Conservation (phyloP, 2,329 filamentous ascomycete genomes). For the Chrysoporthe austroafricana region DNA sequence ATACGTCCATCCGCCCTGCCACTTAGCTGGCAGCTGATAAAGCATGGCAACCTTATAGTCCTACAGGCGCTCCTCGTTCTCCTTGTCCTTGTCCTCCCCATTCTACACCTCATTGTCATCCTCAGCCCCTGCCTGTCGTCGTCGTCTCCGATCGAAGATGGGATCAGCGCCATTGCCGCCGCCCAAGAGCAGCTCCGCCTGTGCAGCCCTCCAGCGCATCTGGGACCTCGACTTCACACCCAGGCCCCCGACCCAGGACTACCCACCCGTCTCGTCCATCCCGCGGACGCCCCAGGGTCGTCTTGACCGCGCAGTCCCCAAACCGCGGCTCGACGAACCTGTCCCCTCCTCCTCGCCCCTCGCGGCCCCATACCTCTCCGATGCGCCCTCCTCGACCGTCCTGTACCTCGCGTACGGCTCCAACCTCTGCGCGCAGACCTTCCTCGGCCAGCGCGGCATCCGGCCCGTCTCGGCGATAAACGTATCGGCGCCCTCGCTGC, state of each 20-base stretch:
- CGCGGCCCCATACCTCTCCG: slow-evolving; percentile 30
- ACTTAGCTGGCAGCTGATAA: background rate
- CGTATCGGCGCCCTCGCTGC: slow-evolving; percentile 77
- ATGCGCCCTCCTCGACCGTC: slow-evolving; percentile 51
- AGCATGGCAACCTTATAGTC: background rate
- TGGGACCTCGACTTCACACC: slow-evolving; percentile 18
- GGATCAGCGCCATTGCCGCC: slow-evolving; percentile 1
- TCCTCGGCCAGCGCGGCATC: slow-evolving; percentile 77
- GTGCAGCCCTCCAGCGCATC: slow-evolving; percentile 16
- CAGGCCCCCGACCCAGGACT: slow-evolving; percentile 14
- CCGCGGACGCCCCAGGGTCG: slow-evolving; percentile 44
- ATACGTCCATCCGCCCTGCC: background rate
- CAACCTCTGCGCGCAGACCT: slow-evolving; percentile 81
- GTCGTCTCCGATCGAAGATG: background rate
- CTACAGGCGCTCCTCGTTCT: background rate
- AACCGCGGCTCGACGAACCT: slow-evolving; percentile 29
- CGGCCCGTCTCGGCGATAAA: slow-evolving; percentile 79
- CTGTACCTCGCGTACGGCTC: slow-evolving; percentile 91
- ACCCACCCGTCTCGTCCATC: slow-evolving; percentile 39
- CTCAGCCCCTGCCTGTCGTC: background rate
- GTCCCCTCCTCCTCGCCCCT: slow-evolving; percentile 35
- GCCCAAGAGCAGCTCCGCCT: slow-evolving; percentile 5
- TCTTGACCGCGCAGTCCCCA: slow-evolving; percentile 39
- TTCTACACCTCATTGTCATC: background rate
- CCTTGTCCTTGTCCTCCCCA: background rate